These are phyloP conservation scores for Nothopassalora personata DNA, from an alignment of 2,329 filamentous ascomycete species.

Conservation along the genomic window DNA sequence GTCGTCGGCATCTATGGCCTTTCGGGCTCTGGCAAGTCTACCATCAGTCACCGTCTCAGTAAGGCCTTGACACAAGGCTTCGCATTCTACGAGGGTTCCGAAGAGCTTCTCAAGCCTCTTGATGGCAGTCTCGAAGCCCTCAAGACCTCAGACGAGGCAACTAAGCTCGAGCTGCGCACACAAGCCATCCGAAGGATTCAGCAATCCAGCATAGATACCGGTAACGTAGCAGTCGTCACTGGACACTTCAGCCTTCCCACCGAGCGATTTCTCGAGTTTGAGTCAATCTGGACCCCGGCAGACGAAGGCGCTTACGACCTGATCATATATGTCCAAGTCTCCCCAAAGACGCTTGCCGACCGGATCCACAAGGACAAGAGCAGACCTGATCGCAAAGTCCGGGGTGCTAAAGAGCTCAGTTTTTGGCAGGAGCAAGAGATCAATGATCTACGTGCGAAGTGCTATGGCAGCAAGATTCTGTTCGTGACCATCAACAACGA, in stretches of 20 bases:
- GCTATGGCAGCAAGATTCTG: conserved; percentile 42
- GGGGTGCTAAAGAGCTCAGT: conserved; percentile 35
- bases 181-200: conserved; percentile 45
- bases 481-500: conserved; percentile 35
- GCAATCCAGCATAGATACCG: conserved; percentile 32
- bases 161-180: conserved; percentile 39
- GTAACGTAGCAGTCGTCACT: conserved; percentile 45
- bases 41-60: conserved; percentile 39
- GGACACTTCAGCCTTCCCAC: conserved; percentile 55
- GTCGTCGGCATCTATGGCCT: conserved; percentile 54
- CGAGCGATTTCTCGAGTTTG: conserved; percentile 20
- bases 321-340: conserved; percentile 52
- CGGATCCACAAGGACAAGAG: conserved; percentile 38
- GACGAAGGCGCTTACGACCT: conserved; percentile 51
- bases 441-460: conserved; percentile 40
- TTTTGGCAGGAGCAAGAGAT: conserved; percentile 49
- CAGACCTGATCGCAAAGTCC: conserved; percentile 22
- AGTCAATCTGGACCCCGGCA: conserved; percentile 38
- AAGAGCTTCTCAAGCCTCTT: conserved; percentile 41
- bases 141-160: conserved; percentile 32
- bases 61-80: conserved; percentile 36
- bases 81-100: conserved; percentile 50
- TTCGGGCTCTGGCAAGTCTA: conserved; percentile 51
- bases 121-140: conserved; percentile 49
- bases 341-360: conserved; percentile 33